Percentiles rank a stretch among this genome's conserved stretches.
Evolutionary conservation across 768 basidiomycete species (phyloP).

Genomic region (Pleurotus cornucopiae): DNA sequence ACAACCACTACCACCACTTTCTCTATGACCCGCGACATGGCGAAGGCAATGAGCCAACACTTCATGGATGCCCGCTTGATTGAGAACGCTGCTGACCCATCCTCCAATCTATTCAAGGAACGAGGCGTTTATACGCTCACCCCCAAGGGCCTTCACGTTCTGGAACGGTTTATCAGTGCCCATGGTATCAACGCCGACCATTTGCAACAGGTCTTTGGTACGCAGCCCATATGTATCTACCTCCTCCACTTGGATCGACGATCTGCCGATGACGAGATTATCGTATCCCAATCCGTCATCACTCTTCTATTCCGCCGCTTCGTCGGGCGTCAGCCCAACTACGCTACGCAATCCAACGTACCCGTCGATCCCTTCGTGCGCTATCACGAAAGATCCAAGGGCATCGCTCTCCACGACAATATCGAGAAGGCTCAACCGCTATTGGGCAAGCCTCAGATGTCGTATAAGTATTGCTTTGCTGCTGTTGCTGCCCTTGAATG

Average conservation of each 20-base stretch:
- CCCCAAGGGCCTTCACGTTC: constrained; percentile 96
- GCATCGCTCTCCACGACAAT: constrained; percentile 66
- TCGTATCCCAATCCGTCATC: constrained; percentile 90
- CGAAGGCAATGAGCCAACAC: constrained; percentile 99
- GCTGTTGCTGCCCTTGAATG: constrained; percentile 91
- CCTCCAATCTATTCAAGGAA: constrained; percentile 91
- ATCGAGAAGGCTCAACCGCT: constrained; percentile 61
- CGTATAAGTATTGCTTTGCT: constrained; percentile 74
- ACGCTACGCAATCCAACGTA: constrained; percentile 43
- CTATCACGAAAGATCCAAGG: constrained; percentile 78
- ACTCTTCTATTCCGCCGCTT: constrained; percentile 96
- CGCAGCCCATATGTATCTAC: constrained; percentile 96
- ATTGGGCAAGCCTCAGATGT: constrained; percentile 39
- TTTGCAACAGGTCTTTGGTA: constrained; percentile 81
- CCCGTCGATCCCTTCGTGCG: constrained; percentile 61
- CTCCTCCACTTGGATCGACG: constrained; percentile 94
- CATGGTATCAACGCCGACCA: constrained; percentile 97
- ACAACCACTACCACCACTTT: constrained; percentile 99
- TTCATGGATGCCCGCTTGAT: constrained; percentile 99
- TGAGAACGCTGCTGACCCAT: constrained; percentile 91
- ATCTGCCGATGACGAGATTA: constrained; percentile 92
- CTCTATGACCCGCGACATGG: constrained; percentile 99
- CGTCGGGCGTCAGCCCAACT: constrained; percentile 83
- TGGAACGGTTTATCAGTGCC: constrained; percentile 99
- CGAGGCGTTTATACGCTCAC: constrained; percentile 94